A percentile compares a stretch with the other conserved stretches of the same genome.
Evolutionary conservation across 345 rosid genomes (phyloP).

Genomic region (Eucalyptus pauciflora): DNA sequence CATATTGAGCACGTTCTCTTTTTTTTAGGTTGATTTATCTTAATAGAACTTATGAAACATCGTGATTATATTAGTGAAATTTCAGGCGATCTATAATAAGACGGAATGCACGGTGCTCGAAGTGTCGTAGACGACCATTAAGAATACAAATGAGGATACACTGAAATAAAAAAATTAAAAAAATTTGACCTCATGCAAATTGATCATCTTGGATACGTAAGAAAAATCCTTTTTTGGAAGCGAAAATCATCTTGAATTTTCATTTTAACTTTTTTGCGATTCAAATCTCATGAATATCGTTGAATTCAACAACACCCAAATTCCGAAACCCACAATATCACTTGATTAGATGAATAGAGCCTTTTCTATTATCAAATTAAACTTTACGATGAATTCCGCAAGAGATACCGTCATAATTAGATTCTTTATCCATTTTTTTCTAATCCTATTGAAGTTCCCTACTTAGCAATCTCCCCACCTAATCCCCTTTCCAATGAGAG

Average conservation of each 20-base stretch:
- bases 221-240: neutral
- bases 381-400: accelerated
- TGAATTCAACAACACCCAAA: accelerated
- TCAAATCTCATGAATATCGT: neutral
- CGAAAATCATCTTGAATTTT: neutral
- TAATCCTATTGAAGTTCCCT: neutral
- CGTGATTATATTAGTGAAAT: neutral
- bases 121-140: neutral
- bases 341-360: accelerated
- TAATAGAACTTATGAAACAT: neutral
- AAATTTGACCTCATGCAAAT: too few species aligned
- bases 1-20: neutral
- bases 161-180: neutral
- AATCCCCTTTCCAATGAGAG: neutral
- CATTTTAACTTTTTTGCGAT: neutral
- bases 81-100: accelerated
- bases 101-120: accelerated
- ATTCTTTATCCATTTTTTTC: neutral
- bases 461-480: neutral
- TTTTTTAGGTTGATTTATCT: neutral
- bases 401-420: neutral
- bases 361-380: neutral
- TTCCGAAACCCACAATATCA: neutral
- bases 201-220: neutral
- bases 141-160: neutral